Conservation (phyloP, 1,284 basidiomycete genomes). For the Exobasidium cylindrosporum region DNA sequence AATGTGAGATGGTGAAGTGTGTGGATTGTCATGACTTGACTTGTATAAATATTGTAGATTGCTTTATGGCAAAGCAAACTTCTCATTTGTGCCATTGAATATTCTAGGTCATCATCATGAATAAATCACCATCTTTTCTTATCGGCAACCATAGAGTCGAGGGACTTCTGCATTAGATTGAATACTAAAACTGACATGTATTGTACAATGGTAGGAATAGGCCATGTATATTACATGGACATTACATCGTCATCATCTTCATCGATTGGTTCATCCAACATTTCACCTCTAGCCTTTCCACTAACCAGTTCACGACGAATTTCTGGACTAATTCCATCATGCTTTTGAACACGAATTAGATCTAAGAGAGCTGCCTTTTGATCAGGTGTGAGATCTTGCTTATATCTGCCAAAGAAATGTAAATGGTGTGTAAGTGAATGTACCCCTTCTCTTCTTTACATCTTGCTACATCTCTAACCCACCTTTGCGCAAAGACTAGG, state of each 20-base stretch:
- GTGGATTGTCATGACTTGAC: too few relatives aligned
- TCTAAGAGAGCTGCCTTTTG: constrained; percentile 97
- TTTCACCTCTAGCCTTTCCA: constrained; percentile 60
- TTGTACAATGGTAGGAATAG: neutral
- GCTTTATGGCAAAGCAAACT: too few relatives aligned
- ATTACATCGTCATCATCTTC: constrained; percentile 39
- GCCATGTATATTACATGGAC: constrained; percentile 39
- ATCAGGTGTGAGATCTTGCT: constrained; percentile 91
- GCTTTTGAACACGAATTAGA: constrained; percentile 79
- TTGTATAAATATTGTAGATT: too few relatives aligned
- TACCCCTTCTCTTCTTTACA: neutral
- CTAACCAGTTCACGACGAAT: constrained; percentile 74
- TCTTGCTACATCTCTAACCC: too few relatives aligned
- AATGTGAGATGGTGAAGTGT: too few relatives aligned
- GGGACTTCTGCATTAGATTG: too few relatives aligned
- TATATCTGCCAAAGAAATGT: too few relatives aligned
- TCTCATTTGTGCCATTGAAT: too few relatives aligned
- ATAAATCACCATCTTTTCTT: too few relatives aligned
- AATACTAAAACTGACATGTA: neutral
- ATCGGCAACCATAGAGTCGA: too few relatives aligned
- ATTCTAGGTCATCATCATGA: too few relatives aligned
- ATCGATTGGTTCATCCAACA: constrained; percentile 51
- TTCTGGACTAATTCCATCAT: constrained; percentile 84
- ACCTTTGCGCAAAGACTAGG: constrained; percentile 87
- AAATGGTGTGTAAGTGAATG: neutral